A percentile compares a stretch with the other conserved stretches of the same genome.
These are phyloP conservation scores for Petrea volubilis DNA, from an alignment of 257 asterid species.

Conservation along the genomic window DNA sequence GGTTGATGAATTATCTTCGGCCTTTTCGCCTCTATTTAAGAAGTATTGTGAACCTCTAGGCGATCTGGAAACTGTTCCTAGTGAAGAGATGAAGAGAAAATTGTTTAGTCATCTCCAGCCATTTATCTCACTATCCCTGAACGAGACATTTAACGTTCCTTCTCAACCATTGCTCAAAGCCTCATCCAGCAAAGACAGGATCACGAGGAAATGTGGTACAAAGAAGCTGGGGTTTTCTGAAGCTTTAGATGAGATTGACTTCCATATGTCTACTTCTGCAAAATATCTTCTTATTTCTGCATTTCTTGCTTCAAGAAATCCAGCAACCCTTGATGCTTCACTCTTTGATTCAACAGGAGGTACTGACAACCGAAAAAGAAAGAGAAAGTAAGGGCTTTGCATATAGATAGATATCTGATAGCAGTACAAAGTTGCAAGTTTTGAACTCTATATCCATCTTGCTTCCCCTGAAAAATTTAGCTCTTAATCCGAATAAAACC, in stretches of 20 bases:
- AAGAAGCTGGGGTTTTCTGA: slow-evolving; percentile 49
- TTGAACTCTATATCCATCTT: neutral
- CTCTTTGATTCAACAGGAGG: slow-evolving; percentile 97
- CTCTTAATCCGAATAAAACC: neutral
- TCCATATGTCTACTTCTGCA: slow-evolving; percentile 87
- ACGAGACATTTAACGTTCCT: slow-evolving; percentile 56
- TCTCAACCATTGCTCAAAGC: slow-evolving; percentile 45
- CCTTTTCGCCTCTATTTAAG: slow-evolving; percentile 69
- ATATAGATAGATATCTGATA: neutral
- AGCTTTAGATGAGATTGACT: slow-evolving; percentile 52
- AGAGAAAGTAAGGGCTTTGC: slow-evolving; percentile 70
- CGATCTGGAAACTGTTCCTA: slow-evolving; percentile 52
- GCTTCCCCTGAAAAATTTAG: neutral
- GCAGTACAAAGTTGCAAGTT: slow-evolving; percentile 8
- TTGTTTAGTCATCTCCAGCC: slow-evolving; percentile 68
- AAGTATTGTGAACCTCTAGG: slow-evolving; percentile 85
- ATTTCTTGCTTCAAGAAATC: slow-evolving; percentile 94
- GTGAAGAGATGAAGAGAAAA: slow-evolving; percentile 63
- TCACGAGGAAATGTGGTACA: slow-evolving; percentile 38
- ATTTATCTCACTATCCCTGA: slow-evolving; percentile 53
- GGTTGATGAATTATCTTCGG: slow-evolving; percentile 71
- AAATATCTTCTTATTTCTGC: slow-evolving; percentile 91
- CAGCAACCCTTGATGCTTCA: slow-evolving; percentile 97
- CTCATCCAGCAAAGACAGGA: slow-evolving; percentile 40
- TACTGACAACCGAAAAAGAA: slow-evolving; percentile 60